Percentiles rank a stretch among this genome's conserved stretches.
phyloP scores from a whole-genome alignment of 1,139 yeast species.

The Pichia sp. region DNA sequence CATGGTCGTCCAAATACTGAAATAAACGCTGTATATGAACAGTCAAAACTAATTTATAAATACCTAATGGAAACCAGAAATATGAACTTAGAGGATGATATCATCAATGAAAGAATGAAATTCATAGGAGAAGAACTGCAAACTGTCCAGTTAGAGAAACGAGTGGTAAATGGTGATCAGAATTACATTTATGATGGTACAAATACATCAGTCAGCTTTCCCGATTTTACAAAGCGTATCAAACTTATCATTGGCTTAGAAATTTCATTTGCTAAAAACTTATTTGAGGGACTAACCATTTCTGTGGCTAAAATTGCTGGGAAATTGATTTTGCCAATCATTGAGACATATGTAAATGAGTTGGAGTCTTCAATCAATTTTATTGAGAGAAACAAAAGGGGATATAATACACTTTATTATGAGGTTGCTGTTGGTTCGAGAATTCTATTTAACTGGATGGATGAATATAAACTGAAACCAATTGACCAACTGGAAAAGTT shows the following conservation, averaged over 20 bases:
- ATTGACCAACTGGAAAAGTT: conserved; percentile 12
- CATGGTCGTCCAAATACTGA: not conserved
- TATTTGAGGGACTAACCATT: conserved; percentile 13
- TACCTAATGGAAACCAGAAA: conserved; percentile 12
- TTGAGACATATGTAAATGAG: conserved; percentile 29
- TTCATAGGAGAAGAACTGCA: conserved; percentile 12
- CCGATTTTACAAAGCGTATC: conserved; percentile 28
- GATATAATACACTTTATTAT: conserved; percentile 36
- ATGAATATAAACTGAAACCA: conserved; percentile 8
- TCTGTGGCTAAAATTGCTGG: conserved; percentile 38
- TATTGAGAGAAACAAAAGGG: conserved; percentile 29
- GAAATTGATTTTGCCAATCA: conserved; percentile 41
- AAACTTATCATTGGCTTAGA: conserved; percentile 14
- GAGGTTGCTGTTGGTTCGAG: conserved; percentile 34
- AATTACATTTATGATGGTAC: conserved; percentile 24
- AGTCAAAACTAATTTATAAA: not conserved
- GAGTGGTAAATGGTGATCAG: conserved; percentile 19
- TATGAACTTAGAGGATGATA: conserved; percentile 22
- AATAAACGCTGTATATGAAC: not conserved
- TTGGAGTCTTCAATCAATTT: conserved; percentile 28
- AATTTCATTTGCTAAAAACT: conserved; percentile 11
- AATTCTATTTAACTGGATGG: conserved; percentile 13
- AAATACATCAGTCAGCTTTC: conserved; percentile 41
- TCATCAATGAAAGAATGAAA: conserved; percentile 17
- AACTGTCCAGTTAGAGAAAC: conserved; percentile 9